Evolutionary conservation across 108 stramenopile species (phyloP).

Genomic region (Cyclotella choctawhatcheeana): DNA sequence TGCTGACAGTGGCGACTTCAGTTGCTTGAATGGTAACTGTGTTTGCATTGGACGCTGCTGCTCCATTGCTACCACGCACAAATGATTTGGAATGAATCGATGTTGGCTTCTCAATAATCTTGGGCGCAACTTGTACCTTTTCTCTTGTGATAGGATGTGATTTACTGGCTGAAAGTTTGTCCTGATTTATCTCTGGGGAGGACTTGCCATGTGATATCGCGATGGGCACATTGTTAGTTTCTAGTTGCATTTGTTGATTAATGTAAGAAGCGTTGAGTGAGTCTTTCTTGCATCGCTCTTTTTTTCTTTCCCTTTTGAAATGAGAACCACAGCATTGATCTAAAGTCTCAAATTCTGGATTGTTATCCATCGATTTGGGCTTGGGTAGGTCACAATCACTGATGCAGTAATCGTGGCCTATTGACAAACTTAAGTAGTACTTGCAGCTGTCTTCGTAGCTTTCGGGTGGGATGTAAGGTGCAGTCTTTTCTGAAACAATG

Average conservation of each 20-base stretch:
- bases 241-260: not conserved
- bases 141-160: not conserved
- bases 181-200: not conserved
- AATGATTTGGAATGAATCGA: conserved; percentile 25
- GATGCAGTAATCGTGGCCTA: too few species aligned
- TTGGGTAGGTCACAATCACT: too few species aligned
- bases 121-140: not conserved
- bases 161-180: not conserved
- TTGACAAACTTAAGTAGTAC: too few species aligned
- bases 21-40: conserved; percentile 21
- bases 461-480: too few species aligned
- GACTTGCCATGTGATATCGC: conserved; percentile 1
- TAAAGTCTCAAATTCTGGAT: too few species aligned
- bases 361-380: too few species aligned
- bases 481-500: too few species aligned
- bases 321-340: too few species aligned
- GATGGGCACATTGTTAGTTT: not conserved
- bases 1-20: conserved; percentile 24
- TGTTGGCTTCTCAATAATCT: not conserved
- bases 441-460: too few species aligned
- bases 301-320: too few species aligned
- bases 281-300: too few species aligned
- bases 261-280: not conserved
- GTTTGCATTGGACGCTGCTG: conserved; percentile 14
- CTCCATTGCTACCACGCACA: conserved; percentile 12